phyloP scores from a whole-genome alignment of 2,329 filamentous ascomycete genomes.

The Fusarium bactridioides region DNA sequence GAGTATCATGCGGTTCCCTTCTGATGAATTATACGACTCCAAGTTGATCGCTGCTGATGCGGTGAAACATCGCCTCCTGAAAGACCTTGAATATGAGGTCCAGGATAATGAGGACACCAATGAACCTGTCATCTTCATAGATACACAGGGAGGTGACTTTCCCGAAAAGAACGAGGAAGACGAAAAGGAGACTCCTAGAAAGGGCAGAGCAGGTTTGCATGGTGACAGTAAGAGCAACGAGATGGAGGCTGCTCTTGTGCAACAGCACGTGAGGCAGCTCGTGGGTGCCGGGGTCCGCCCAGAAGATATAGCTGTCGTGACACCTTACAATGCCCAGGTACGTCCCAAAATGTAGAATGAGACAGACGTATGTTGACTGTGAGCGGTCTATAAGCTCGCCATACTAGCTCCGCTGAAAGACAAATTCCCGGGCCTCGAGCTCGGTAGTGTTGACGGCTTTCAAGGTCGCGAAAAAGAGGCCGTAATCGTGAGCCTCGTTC shows the following conservation, averaged over 20 bases:
- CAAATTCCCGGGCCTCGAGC: conserved; percentile 81
- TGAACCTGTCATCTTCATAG: conserved; percentile 90
- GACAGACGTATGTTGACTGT: conserved; percentile 26
- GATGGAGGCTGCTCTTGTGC: conserved; percentile 84
- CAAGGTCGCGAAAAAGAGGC: conserved; percentile 98
- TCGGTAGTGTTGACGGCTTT: conserved; percentile 97
- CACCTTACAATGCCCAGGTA: conserved; percentile 94
- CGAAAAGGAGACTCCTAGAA: conserved; percentile 57
- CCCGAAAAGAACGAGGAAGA: conserved; percentile 83
- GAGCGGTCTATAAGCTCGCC: conserved; percentile 65
- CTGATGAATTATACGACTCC: conserved; percentile 83
- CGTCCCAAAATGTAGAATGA: conserved; percentile 17
- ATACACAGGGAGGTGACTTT: conserved; percentile 95
- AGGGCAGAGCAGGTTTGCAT: conserved; percentile 54
- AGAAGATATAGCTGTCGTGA: conserved; percentile 90
- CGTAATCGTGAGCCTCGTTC: conserved; percentile 90
- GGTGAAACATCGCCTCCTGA: conserved; percentile 79
- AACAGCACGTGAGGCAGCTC: conserved; percentile 76
- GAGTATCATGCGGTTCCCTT: conserved; percentile 93
- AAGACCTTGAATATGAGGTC: conserved; percentile 79
- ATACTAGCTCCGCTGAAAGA: conserved; percentile 83
- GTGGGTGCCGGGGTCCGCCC: conserved; percentile 81
- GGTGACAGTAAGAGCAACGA: conserved; percentile 86
- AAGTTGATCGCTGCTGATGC: conserved; percentile 81
- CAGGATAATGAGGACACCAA: conserved; percentile 83